Evolutionary conservation across 73 alveolate genomes (phyloP).

Genomic region (Tetrahymena elliotti): DNA sequence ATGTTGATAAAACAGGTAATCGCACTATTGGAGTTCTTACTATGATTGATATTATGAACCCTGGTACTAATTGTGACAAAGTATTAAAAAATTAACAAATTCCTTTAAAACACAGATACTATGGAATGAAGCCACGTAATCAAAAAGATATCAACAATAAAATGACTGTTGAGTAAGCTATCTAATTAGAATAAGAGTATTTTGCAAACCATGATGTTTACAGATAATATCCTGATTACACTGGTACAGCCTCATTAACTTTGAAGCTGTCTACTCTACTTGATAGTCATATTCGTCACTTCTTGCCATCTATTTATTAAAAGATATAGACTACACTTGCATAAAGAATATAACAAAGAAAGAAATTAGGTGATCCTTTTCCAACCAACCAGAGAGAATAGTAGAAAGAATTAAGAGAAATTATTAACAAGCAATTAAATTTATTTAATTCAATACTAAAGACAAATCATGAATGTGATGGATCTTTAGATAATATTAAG

Average conservation of each 20-base stretch:
- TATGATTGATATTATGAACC: constrained; percentile 63
- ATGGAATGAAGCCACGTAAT: constrained; percentile 69
- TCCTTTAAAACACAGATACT: constrained; percentile 68
- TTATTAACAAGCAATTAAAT: not conserved
- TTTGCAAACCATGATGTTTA: constrained; percentile 68
- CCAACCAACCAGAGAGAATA: not conserved
- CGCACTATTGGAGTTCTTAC: constrained; percentile 76
- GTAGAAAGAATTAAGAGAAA: not conserved
- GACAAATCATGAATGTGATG: not conserved
- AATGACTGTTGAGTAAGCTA: constrained; percentile 49
- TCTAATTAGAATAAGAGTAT: constrained; percentile 47
- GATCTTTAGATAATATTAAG: not conserved
- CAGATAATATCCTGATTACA: constrained; percentile 32
- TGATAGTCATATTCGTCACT: not conserved
- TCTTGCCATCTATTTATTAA: not conserved
- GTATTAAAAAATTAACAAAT: constrained; percentile 65
- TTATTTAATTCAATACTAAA: no score
- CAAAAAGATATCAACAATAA: constrained; percentile 60
- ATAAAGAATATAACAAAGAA: not conserved
- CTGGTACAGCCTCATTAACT: not conserved
- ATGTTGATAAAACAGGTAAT: constrained; percentile 51
- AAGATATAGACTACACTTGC: not conserved
- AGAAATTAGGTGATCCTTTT: not conserved
- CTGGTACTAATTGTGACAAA: constrained; percentile 61
- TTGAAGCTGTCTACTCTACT: not conserved